Conservation (phyloP, 306 rosid genomes). For the Vigna hirtella region DNA sequence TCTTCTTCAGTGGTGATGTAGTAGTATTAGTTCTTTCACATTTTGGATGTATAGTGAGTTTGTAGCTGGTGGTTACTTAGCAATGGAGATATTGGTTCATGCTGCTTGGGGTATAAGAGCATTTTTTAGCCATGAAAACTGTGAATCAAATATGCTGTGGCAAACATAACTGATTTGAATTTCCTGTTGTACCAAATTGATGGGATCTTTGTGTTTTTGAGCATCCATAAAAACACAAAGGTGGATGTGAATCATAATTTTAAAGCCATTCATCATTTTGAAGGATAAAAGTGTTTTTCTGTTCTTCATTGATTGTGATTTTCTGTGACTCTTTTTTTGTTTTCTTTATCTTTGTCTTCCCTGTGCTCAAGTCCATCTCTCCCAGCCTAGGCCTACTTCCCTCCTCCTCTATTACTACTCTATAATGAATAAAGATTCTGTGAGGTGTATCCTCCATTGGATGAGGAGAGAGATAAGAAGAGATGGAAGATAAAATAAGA, state of each 20-base stretch:
- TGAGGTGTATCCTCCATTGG: neutral
- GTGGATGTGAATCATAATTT: constrained; percentile 28
- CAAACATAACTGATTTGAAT: constrained; percentile 4
- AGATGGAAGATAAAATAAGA: neutral
- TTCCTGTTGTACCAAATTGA: neutral
- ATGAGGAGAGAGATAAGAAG: neutral
- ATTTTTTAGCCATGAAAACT: constrained; percentile 30
- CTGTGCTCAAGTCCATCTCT: neutral
- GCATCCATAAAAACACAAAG: constrained; percentile 26
- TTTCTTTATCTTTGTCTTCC: neutral
- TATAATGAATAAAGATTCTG: neutral
- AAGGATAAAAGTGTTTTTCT: constrained; percentile 9
- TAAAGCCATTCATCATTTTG: constrained; percentile 1
- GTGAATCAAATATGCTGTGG: constrained; percentile 34
- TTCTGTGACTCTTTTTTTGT: neutral
- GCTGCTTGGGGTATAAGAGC: constrained; percentile 9
- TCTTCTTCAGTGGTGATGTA: too few species aligned
- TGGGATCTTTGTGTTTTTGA: constrained; percentile 28
- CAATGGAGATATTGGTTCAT: constrained; percentile 28
- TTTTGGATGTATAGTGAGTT: constrained; percentile 42
- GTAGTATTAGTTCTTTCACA: constrained; percentile 31
- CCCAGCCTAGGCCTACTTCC: neutral
- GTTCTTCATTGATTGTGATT: neutral
- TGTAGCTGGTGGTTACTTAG: constrained; percentile 23
- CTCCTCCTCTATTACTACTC: neutral